Evolutionary conservation across 73 alveolate species (phyloP).

Genomic region (Halteria grandinella): DNA sequence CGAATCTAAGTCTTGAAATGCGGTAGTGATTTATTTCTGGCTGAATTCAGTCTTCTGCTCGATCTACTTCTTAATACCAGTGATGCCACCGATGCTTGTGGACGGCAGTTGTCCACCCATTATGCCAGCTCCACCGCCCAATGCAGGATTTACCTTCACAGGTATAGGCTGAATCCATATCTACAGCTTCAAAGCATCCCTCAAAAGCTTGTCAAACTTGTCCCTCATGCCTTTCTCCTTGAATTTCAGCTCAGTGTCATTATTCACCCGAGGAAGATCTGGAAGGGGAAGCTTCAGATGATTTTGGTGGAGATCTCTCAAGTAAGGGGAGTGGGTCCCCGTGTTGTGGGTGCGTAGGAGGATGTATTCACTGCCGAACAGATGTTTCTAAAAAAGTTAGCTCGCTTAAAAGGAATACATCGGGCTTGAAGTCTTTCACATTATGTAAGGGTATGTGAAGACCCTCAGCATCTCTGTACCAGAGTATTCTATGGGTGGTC

Average conservation of each 20-base stretch:
- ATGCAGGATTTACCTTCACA: slow-evolving; percentile 25
- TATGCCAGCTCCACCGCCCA: background rate
- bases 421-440: slow-evolving; percentile 24
- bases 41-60: slow-evolving; percentile 70
- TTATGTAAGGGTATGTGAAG: slow-evolving; percentile 35
- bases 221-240: slow-evolving; percentile 62
- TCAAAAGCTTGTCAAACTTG: slow-evolving; percentile 56
- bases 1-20: slow-evolving; percentile 71
- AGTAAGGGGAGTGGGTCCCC: slow-evolving; percentile 14
- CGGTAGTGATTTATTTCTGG: slow-evolving; percentile 63
- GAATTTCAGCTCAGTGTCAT: slow-evolving; percentile 64
- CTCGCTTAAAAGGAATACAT: slow-evolving; percentile 13
- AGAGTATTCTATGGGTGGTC: slow-evolving; percentile 52
- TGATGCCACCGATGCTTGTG: slow-evolving; percentile 69
- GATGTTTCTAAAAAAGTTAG: background rate
- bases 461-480: slow-evolving; percentile 10
- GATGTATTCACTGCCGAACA: background rate
- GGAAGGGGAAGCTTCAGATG: slow-evolving; percentile 7
- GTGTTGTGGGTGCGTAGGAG: background rate
- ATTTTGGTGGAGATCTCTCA: slow-evolving; percentile 24
- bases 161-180: slow-evolving; percentile 51
- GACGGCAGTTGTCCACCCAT: slow-evolving; percentile 47
- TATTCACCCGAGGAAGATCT: slow-evolving; percentile 44
- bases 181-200: slow-evolving; percentile 67
- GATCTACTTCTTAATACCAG: slow-evolving; percentile 72